Evolutionary conservation across 129 eudicot species (phyloP).

Genomic region (Pulicaria dysenterica): DNA sequence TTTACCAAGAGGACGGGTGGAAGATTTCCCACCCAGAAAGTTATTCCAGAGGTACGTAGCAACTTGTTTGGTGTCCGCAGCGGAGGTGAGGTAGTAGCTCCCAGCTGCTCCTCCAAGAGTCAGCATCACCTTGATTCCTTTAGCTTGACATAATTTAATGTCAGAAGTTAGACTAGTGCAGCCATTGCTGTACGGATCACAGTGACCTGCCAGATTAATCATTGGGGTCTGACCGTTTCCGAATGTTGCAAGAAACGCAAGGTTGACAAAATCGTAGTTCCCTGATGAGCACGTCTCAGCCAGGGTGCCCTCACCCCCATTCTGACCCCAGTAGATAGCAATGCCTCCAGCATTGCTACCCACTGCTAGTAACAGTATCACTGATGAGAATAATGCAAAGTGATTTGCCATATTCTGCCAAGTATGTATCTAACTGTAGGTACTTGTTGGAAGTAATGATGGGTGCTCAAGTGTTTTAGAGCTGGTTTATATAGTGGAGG

Average conservation of each 20-base stretch:
- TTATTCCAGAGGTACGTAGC: constrained; percentile 44
- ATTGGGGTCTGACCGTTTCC: constrained; percentile 40
- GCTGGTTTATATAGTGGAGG: constrained; percentile 10
- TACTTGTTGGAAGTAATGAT: neutral
- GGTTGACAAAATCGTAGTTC: constrained; percentile 34
- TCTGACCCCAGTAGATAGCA: constrained; percentile 52
- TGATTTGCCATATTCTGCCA: constrained; percentile 21
- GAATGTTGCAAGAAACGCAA: constrained; percentile 38
- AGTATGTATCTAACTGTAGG: neutral
- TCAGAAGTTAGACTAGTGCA: constrained; percentile 31
- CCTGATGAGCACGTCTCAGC: constrained; percentile 43
- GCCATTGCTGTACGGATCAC: constrained; percentile 37
- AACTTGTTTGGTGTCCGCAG: constrained; percentile 36
- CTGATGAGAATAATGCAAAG: constrained; percentile 16
- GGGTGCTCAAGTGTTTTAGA: constrained; percentile 14
- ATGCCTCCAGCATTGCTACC: constrained; percentile 44
- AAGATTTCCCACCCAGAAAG: constrained; percentile 40
- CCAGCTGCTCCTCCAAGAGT: constrained; percentile 43
- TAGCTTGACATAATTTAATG: constrained; percentile 34
- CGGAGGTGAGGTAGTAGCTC: constrained; percentile 36
- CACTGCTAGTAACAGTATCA: constrained; percentile 22
- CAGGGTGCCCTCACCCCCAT: constrained; percentile 45
- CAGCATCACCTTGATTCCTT: constrained; percentile 38
- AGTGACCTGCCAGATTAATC: constrained; percentile 45
- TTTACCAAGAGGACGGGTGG: constrained; percentile 36